These are phyloP conservation scores for Lactifluus pinguis DNA, from an alignment of 768 basidiomycete genomes.

Conservation along the genomic window DNA sequence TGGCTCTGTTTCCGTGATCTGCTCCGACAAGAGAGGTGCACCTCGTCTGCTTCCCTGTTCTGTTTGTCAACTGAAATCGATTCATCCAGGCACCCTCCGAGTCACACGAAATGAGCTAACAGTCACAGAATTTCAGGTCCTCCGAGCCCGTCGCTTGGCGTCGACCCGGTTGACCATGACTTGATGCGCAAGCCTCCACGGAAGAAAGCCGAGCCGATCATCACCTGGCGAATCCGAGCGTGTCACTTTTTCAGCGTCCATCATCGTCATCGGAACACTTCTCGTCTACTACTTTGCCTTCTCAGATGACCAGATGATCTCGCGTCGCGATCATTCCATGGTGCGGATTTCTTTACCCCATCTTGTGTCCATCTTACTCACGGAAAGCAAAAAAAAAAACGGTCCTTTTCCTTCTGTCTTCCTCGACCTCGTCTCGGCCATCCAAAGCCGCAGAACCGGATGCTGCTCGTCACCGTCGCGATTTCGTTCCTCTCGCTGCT, in stretches of 20 bases:
- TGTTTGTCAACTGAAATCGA: background rate
- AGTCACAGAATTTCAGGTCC: slow-evolving; percentile 78
- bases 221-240: slow-evolving; percentile 67
- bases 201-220: slow-evolving; percentile 83
- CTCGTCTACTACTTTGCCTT: slow-evolving; percentile 81
- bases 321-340: slow-evolving; percentile 91
- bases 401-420: slow-evolving; percentile 99
- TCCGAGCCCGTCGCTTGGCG: slow-evolving; percentile 90
- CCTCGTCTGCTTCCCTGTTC: background rate
- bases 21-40: slow-evolving; percentile 91
- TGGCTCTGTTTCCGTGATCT: slow-evolving; percentile 94
- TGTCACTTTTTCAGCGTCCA: slow-evolving; percentile 86
- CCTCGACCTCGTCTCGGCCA: slow-evolving; percentile 89
- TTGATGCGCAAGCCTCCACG: slow-evolving; percentile 93
- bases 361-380: background rate
- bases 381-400: slow-evolving; percentile 1
- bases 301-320: slow-evolving; percentile 67
- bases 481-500: slow-evolving; percentile 81
- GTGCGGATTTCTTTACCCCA: slow-evolving; percentile 34
- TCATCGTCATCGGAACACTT: slow-evolving; percentile 83
- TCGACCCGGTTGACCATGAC: slow-evolving; percentile 90
- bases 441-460: slow-evolving; percentile 93
- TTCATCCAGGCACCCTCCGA: slow-evolving; percentile 60
- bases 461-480: slow-evolving; percentile 83
- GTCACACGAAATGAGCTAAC: slow-evolving; percentile 96